Conservation (phyloP, 148 eudicot genomes). For the Drosera capensis region DNA sequence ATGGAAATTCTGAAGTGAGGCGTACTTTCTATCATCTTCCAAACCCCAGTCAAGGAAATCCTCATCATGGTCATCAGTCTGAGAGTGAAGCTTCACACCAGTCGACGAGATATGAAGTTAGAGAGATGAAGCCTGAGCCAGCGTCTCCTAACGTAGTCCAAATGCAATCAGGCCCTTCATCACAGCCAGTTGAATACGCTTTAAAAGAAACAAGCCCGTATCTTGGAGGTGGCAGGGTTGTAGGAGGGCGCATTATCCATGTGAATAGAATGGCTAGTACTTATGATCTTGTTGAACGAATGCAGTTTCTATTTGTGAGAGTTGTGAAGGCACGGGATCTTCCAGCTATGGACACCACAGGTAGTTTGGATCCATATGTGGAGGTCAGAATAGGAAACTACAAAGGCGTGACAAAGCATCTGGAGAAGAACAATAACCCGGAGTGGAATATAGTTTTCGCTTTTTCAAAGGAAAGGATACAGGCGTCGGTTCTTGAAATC, state of each 20-base stretch:
- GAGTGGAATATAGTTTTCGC: conserved; percentile 89
- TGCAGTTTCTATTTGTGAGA: conserved; percentile 79
- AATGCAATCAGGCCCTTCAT: conserved; percentile 54
- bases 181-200: conserved; percentile 81
- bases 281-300: conserved; percentile 83
- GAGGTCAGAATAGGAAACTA: conserved; percentile 83
- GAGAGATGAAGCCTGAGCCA: conserved; percentile 53
- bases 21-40: conserved; percentile 80
- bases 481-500: conserved; percentile 73
- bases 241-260: conserved; percentile 75
- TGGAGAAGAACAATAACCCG: conserved; percentile 76
- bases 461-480: conserved; percentile 77
- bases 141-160: conserved; percentile 60
- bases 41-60: conserved; percentile 15
- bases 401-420: conserved; percentile 78
- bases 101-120: conserved; percentile 39
- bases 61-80: conserved; percentile 20
- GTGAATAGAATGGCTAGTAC: conserved; percentile 53
- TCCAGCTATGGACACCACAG: conserved; percentile 78
- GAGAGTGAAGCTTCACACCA: conserved; percentile 21
- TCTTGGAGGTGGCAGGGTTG: conserved; percentile 91
- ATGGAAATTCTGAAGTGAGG: conserved; percentile 30
- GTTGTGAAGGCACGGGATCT: conserved; percentile 94
- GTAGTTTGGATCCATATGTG: conserved; percentile 83
- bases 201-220: conserved; percentile 94